A percentile compares a stretch with the other conserved stretches of the same genome.
These are phyloP conservation scores for Pneumocystis jirovecii DNA, from an alignment of 1,139 yeast species.

Conservation along the genomic window DNA sequence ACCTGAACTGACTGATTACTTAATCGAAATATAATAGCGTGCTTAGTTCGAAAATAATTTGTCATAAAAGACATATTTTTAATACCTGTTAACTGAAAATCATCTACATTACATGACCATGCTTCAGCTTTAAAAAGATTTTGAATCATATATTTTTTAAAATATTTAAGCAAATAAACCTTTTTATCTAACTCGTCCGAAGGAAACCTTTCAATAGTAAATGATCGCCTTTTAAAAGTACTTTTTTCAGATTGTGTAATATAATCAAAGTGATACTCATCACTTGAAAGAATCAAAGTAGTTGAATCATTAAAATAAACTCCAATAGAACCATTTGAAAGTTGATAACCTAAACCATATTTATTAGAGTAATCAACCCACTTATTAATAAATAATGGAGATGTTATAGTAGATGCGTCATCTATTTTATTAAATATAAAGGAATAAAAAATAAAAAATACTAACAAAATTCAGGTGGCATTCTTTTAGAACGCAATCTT, in stretches of 20 bases:
- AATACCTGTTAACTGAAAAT: background rate
- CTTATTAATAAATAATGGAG: constrained; percentile 47
- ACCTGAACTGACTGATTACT: constrained; percentile 77
- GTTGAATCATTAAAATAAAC: constrained; percentile 75
- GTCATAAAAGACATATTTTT: constrained; percentile 44
- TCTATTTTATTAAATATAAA: background rate
- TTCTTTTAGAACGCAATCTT: background rate
- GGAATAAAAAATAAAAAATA: background rate
- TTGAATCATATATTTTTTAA: constrained; percentile 27
- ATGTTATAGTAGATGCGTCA: background rate
- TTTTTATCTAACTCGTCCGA: constrained; percentile 42
- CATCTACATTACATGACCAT: background rate
- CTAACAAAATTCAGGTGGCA: background rate
- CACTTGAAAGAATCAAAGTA: constrained; percentile 56
- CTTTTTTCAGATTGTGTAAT: constrained; percentile 23
- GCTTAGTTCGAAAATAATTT: constrained; percentile 63
- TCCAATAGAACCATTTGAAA: constrained; percentile 84
- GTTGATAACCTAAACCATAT: constrained; percentile 88
- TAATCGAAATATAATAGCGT: constrained; percentile 80
- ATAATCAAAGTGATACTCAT: constrained; percentile 47
- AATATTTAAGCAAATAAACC: constrained; percentile 68
- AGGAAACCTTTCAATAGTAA: constrained; percentile 48
- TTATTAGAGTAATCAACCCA: constrained; percentile 98
- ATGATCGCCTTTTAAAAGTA: constrained; percentile 33
- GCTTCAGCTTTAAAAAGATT: constrained; percentile 16